Base-by-base conservation (phyloP, 164 flowering plant species). In the Taxillus chinensis region DNA sequence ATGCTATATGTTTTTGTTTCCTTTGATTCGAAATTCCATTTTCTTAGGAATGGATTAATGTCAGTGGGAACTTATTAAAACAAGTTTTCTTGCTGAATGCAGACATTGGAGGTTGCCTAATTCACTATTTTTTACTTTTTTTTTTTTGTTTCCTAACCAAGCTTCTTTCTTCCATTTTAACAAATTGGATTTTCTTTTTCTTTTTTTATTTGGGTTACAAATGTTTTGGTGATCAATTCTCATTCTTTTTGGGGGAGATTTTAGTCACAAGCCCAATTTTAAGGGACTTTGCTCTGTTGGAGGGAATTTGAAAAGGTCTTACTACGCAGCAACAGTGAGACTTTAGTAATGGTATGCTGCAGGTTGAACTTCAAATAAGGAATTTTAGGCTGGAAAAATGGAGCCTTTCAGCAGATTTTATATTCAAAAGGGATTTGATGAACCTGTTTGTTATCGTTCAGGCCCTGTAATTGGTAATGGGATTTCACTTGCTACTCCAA, bases 21-120 rank as follows among this genome's bases (percentile, higher is more conserved):
- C 66, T 61, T 45, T 38, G n/a, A 46, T 39, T 59, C 63, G 41
- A 42, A 51, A 59, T 54, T 52, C 37, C 16, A 41, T 62, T 52
- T 52, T 40, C 13, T 50, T 68, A 66, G 61, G 58, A 51, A 57
- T 69, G 64, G 57, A 67, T 62, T 13, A 60, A 68, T 71, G 65
- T 62, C 43, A 60, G 42, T 67, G 59, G 65, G 71, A 74, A 69
- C 49, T 64, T 0, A 14, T 66, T 55, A 59, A 57, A 68, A 64
- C 62, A 66, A 45, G 57, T 45, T 72, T 39, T 65, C 55, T 59
- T 70, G 70, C 54, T 61, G 68, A 63, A 73, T 67, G 41, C 62
- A 70, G 73, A 69, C 62, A 60, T 16, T 66, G 61, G 63, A 62
- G 74, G 62, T 63, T 60, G 41, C 41, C 70, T 54, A 39, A 45